phyloP scores from a whole-genome alignment of 345 rosid species.

The Firmiana major region DNA sequence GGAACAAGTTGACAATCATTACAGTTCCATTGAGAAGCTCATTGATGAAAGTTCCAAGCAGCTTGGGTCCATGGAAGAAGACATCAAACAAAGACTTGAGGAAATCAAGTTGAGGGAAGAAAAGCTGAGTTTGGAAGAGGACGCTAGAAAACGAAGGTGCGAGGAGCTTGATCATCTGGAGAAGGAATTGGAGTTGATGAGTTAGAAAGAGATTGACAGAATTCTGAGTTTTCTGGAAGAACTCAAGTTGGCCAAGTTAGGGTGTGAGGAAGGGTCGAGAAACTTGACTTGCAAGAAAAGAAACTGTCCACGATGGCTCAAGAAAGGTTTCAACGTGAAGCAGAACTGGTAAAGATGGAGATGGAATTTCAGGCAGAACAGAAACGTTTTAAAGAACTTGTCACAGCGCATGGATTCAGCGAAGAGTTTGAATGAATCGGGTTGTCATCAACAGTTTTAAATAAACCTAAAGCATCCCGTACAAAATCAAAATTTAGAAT shows the following conservation, averaged over 20 bases:
- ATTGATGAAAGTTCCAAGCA: neutral
- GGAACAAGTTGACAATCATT: neutral
- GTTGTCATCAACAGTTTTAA: neutral
- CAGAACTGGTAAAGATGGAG: neutral
- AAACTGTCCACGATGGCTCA: neutral
- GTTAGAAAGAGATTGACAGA: neutral
- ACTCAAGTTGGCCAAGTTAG: neutral
- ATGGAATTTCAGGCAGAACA: neutral
- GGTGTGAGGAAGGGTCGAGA: neutral
- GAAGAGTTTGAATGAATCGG: neutral
- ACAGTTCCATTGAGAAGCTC: neutral
- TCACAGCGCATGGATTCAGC: neutral
- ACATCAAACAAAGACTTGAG: neutral
- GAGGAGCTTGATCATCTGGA: neutral
- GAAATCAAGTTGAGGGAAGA: neutral
- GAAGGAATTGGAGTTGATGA: neutral
- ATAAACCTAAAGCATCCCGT: neutral
- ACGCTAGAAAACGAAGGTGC: neutral
- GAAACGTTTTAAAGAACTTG: neutral
- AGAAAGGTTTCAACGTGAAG: neutral
- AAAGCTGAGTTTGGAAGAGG: neutral
- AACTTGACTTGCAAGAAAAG: too few relatives aligned
- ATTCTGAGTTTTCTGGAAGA: neutral
- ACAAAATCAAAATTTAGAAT: neutral
- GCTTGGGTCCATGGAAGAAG: neutral